phyloP scores from a whole-genome alignment of 345 rosid genomes.

The Hibiscus tridactylites region DNA sequence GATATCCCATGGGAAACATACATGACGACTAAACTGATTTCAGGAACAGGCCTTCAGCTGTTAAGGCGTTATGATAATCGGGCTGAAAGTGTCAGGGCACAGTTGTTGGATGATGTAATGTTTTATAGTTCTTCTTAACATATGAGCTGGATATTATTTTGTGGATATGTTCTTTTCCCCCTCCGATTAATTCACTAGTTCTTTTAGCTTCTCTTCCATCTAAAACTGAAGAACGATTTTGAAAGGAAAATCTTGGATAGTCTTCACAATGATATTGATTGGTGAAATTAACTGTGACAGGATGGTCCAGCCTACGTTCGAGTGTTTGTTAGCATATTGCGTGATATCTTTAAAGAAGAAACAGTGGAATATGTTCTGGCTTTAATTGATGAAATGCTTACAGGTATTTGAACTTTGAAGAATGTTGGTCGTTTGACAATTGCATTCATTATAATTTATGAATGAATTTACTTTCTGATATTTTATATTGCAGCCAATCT shows the following conservation, averaged over 20 bases:
- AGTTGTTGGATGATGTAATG: neutral
- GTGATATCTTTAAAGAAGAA: constrained; percentile 87
- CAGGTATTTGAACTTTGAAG: constrained; percentile 33
- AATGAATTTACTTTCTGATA: constrained; percentile 14
- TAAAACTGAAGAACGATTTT: too few species aligned
- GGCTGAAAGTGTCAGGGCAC: neutral
- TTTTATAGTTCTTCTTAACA: neutral
- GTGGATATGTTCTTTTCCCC: neutral
- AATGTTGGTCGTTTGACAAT: neutral
- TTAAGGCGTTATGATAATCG: neutral
- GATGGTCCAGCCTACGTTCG: constrained; percentile 89
- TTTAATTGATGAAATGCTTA: constrained; percentile 82
- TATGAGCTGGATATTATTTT: neutral
- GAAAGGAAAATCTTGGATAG: neutral
- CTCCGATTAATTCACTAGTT: too few species aligned
- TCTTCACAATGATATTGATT: neutral
- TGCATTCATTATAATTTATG: neutral
- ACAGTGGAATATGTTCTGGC: constrained; percentile 96
- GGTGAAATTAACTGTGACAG: constrained; percentile 33
- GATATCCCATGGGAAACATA: neutral
- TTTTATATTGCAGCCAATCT: constrained; percentile 66
- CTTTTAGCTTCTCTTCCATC: too few species aligned
- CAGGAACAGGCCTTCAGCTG: neutral
- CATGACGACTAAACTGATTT: neutral
- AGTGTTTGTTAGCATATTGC: constrained; percentile 77